These are phyloP conservation scores for Metschnikowia gelsemii DNA, from an alignment of 805 yeast genomes.

Conservation along the genomic window DNA sequence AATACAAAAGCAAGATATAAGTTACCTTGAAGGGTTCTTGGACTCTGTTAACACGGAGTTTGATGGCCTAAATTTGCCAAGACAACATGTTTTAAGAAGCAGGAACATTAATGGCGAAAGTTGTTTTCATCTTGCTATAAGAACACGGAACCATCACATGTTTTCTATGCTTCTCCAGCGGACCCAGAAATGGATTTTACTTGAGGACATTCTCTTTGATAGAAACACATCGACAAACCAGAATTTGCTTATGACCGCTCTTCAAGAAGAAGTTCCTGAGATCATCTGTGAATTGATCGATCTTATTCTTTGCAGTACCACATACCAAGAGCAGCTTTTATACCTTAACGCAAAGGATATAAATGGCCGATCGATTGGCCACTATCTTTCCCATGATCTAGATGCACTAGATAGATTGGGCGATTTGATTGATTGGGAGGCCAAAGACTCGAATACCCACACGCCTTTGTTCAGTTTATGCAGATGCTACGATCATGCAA, in stretches of 20 bases:
- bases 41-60: constrained; percentile 11
- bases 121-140: constrained; percentile 60
- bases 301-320: constrained; percentile 42
- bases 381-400: constrained; percentile 61
- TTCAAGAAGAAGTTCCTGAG: constrained; percentile 51
- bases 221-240: constrained; percentile 49
- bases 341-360: constrained; percentile 55
- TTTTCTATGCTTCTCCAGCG: constrained; percentile 48
- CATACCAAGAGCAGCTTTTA: constrained; percentile 43
- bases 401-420: constrained; percentile 56
- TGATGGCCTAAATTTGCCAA: constrained; percentile 20
- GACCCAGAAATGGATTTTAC: constrained; percentile 50
- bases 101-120: constrained; percentile 62
- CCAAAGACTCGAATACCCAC: constrained; percentile 61
- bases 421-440: constrained; percentile 62
- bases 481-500: constrained; percentile 74
- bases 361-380: constrained; percentile 65
- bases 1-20: constrained; percentile 36
- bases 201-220: constrained; percentile 70
- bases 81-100: constrained; percentile 25
- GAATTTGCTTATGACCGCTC: constrained; percentile 59
- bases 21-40: constrained; percentile 19
- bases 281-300: constrained; percentile 46
- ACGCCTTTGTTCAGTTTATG: constrained; percentile 78
- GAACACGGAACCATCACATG: constrained; percentile 42